Evolutionary conservation across 306 rosid species (phyloP).

Genomic region (Acacia melanoxylon): DNA sequence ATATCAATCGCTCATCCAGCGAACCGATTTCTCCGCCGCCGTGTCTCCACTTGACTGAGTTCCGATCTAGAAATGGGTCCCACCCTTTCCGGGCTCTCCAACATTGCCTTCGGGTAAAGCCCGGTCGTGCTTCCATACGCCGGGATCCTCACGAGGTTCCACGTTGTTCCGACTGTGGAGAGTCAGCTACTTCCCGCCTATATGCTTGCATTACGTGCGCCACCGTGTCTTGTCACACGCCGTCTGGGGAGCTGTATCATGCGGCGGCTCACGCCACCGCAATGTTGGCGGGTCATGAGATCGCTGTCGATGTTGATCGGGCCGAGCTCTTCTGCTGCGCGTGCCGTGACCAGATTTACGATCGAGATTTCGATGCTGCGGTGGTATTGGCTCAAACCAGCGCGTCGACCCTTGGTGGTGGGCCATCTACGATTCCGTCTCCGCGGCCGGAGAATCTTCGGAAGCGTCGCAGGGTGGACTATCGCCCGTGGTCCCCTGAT

Average conservation of each 20-base stretch:
- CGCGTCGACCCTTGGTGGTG: constrained; percentile 52
- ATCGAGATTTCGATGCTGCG: constrained; percentile 63
- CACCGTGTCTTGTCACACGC: constrained; percentile 52
- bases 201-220: constrained; percentile 61
- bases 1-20: constrained; percentile 49
- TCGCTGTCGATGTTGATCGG: constrained; percentile 66
- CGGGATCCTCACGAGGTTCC: constrained; percentile 69
- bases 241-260: constrained; percentile 37
- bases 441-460: constrained; percentile 78
- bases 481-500: constrained; percentile 78
- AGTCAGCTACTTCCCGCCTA: constrained; percentile 32
- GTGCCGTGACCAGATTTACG: constrained; percentile 61
- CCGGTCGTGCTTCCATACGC: constrained; percentile 58
- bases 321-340: constrained; percentile 71
- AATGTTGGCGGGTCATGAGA: constrained; percentile 56
- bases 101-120: constrained; percentile 58
- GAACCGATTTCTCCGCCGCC: constrained; percentile 60
- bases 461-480: constrained; percentile 79
- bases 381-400: constrained; percentile 61
- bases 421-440: constrained; percentile 33
- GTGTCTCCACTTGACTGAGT: constrained; percentile 77
- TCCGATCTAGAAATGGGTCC: constrained; percentile 65
- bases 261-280: constrained; percentile 48
- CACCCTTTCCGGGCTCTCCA: constrained; percentile 77
- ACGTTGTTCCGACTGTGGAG: constrained; percentile 42